Evolutionary conservation across 2,329 filamentous ascomycete species (phyloP).

Genomic region (Beauveria caledonica): DNA sequence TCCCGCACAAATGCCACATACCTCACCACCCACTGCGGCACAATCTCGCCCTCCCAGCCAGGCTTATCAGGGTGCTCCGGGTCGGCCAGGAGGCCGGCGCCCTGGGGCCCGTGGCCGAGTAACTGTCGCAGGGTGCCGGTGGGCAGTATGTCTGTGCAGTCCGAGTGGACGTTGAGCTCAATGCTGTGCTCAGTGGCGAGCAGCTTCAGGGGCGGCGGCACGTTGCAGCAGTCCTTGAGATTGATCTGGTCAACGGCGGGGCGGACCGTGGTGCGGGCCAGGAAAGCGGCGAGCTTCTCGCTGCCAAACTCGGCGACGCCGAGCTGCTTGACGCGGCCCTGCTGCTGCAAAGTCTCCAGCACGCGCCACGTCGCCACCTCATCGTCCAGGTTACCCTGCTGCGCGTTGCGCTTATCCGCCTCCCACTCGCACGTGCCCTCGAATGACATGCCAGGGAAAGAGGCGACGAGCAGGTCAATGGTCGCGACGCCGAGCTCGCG

Average conservation of each 20-base stretch:
- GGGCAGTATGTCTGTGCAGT: slow-evolving; percentile 86
- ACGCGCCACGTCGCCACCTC: slow-evolving; percentile 61
- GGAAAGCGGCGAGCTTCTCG: slow-evolving; percentile 69
- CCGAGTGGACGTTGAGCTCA: slow-evolving; percentile 86
- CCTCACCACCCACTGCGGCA: slow-evolving; percentile 91
- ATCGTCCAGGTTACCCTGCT: slow-evolving; percentile 58
- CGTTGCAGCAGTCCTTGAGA: slow-evolving; percentile 88
- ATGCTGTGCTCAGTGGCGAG: slow-evolving; percentile 79
- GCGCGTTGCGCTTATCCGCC: slow-evolving; percentile 53
- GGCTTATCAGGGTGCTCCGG: slow-evolving; percentile 35
- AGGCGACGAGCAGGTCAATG: slow-evolving; percentile 84
- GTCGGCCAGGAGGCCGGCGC: slow-evolving; percentile 67
- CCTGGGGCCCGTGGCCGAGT: slow-evolving; percentile 61
- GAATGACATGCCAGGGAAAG: slow-evolving; percentile 88
- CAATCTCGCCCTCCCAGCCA: slow-evolving; percentile 68
- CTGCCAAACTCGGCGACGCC: slow-evolving; percentile 89
- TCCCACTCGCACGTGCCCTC: slow-evolving; percentile 85
- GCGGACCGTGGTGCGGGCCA: slow-evolving; percentile 60
- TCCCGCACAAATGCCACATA: slow-evolving; percentile 94
- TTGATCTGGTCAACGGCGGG: slow-evolving; percentile 95
- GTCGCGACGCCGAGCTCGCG: slow-evolving; percentile 67
- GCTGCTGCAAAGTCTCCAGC: slow-evolving; percentile 63
- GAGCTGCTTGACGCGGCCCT: slow-evolving; percentile 65
- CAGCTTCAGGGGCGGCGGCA: slow-evolving; percentile 76
- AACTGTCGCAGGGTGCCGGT: slow-evolving; percentile 77